Conservation (phyloP, 2,329 filamentous ascomycete genomes). For the Aspergillus vadensis region DNA sequence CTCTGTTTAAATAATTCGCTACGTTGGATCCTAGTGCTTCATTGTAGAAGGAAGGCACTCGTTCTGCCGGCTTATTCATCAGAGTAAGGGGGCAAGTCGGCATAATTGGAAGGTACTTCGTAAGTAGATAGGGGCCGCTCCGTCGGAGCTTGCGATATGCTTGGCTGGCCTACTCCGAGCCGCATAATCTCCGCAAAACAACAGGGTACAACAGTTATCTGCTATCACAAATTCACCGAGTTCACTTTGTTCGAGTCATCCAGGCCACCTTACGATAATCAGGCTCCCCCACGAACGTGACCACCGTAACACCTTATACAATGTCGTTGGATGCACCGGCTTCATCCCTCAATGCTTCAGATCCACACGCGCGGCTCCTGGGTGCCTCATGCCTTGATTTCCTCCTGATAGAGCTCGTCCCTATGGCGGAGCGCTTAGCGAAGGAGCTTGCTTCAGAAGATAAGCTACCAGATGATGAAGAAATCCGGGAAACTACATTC, state of each 20-base stretch:
- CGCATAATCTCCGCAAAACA: not conserved
- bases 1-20: no score
- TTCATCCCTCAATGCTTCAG: conserved; percentile 69
- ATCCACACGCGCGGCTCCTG: conserved; percentile 75
- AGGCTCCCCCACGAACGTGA: not conserved
- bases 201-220: not conserved
- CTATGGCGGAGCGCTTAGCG: conserved; percentile 84
- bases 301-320: conserved; percentile 1
- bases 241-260: not conserved
- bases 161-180: not conserved
- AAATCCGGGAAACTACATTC: conserved; percentile 81
- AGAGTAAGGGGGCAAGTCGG: no score
- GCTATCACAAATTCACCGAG: not conserved
- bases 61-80: no score
- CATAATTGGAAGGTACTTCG: not conserved
- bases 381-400: conserved; percentile 88
- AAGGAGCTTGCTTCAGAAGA: conserved; percentile 59
- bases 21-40: no score
- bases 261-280: not conserved
- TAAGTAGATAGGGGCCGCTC: not conserved
- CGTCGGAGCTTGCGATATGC: not conserved
- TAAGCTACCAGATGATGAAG: conserved; percentile 57
- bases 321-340: conserved; percentile 76
- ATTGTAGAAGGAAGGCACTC: no score
- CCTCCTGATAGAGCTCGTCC: conserved; percentile 93